Base-by-base conservation (phyloP, 495 filamentous ascomycete species). In the Viridothelium virens region DNA sequence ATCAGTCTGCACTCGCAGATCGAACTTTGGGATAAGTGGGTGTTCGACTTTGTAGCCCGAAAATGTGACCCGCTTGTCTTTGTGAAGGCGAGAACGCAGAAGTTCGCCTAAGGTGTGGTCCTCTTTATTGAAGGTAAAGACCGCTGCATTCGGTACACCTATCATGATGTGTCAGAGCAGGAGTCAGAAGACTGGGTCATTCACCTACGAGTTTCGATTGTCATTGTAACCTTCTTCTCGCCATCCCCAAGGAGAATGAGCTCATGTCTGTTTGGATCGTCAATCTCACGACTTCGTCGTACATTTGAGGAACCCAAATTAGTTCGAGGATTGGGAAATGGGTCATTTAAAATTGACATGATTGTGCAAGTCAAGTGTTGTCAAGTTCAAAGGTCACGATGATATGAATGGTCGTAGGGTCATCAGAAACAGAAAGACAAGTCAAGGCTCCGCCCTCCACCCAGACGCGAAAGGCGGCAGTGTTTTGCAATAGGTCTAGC, bases 61-160 rank as follows among this genome's bases (percentile, higher is more conserved):
- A 78, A 96, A 94, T 67, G 85, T 76, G 65, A 97, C 90, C 73
- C 96, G 85, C 11, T 82, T 79, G 63, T 87, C 87, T 73, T 90
- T 86, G 71, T 91, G 82, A 56, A 97, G 89, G 67, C 90, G 89
- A 63, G 87, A 84, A 65, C 86, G 84, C 50, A 99, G 84, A 67
- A 97, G 82, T 74, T 97, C 97, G 66, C 86, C 94, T 56, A 99
- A 83, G 0, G 95, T 97, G 77, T 97, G 94, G 74, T 99, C 95
- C 74, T 99, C 95, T 77, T 96, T 97, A 75, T 91, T 87, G 78
- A 99, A 88, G 63, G 87, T 88, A 80, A 99, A 97, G 74, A 96
- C 88, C 18, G 91, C 88, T 70, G 85, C 82, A 80, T 95, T 84
- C 71, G 92, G 80, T 83, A 87, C 89, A 68, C 92, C 92, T 96